Conservation (phyloP, 345 rosid genomes). For the Hypericum androsaemum region DNA sequence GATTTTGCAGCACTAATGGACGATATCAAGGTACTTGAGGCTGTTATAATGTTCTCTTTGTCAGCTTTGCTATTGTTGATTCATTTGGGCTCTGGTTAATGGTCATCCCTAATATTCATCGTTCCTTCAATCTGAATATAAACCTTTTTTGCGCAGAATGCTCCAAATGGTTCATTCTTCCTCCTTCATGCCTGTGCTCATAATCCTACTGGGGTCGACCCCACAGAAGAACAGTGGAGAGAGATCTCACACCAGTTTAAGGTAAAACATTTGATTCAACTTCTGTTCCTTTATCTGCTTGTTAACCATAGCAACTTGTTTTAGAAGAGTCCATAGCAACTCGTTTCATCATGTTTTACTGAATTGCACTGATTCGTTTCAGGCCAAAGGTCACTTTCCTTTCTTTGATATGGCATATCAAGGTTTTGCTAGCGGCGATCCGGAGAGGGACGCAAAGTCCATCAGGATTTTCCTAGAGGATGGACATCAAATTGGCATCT, state of each 20-base stretch:
- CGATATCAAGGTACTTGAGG: conserved; percentile 56
- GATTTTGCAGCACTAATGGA: conserved; percentile 81
- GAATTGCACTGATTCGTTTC: conserved; percentile 14
- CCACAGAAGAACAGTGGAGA: conserved; percentile 88
- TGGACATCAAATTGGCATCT: conserved; percentile 79
- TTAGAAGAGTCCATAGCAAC: too few relatives aligned
- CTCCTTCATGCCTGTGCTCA: conserved; percentile 87
- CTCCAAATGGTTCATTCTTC: conserved; percentile 87
- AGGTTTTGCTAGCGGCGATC: conserved; percentile 98
- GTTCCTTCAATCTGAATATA: neutral
- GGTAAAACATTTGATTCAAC: conserved; percentile 23
- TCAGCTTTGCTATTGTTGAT: neutral
- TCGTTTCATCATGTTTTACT: neutral
- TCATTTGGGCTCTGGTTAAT: neutral
- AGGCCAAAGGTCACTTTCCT: conserved; percentile 78
- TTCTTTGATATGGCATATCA: conserved; percentile 99
- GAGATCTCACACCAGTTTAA: conserved; percentile 81
- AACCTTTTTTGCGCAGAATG: conserved; percentile 42
- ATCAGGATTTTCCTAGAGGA: conserved; percentile 90
- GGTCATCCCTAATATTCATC: conserved; percentile 1
- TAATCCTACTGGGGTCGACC: conserved; percentile 97
- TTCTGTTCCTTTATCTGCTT: neutral
- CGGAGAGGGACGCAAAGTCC: conserved; percentile 86
- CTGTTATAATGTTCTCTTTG: neutral
- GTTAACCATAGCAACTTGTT: too few relatives aligned